Evolutionary conservation across 257 asterid genomes (phyloP), one percentile per base, ranked within the genome.

Genomic region (Solanum verrucosum): DNA sequence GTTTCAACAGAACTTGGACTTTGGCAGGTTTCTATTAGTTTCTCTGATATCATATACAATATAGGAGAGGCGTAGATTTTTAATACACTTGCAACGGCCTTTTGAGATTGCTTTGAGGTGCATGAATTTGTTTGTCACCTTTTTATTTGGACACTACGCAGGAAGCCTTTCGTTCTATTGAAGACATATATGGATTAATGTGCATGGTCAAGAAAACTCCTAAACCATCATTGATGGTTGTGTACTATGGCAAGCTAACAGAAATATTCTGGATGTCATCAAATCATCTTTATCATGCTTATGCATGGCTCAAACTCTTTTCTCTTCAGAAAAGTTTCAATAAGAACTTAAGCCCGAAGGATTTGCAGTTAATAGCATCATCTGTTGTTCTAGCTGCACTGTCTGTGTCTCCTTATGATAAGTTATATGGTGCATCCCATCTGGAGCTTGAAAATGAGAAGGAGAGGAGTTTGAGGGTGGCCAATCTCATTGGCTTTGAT

Each of bases 231-330:
- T 83, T 88, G 67, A 79, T 90, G 90, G 92, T 87, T 83, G 89
- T 90, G 83, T 91, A 91, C 79, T 91, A 90, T 85, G 86, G 91
- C 33, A 91, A 91, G 90, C 75, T 90, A 65, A 88, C 93, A 2
- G 91, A 91, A 82, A 91, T 90, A 63, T 90, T 91, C 87, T 87
- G 93, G 93, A 90, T 84, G 40, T 90, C 93, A 6, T 90, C 91
- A 20, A 87, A 90, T 88, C 90, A 90, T 86, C 91, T 91, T 14
- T 87, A 87, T 87, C 92, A 90, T 85, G 91, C 89, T 67, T 90
- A 91, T 87, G 93, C 93, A 7, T 91, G 93, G 92, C 87, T 89
- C 49, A 90, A 91, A 90, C 93, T 91, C 52, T 91, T 90, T 38
- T 90, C 88, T 25, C 91, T 88, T 86, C 93, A 91, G 86, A 91